Conservation (phyloP, 2,329 filamentous ascomycete species). For the Pyrenophora seminiperda region DNA sequence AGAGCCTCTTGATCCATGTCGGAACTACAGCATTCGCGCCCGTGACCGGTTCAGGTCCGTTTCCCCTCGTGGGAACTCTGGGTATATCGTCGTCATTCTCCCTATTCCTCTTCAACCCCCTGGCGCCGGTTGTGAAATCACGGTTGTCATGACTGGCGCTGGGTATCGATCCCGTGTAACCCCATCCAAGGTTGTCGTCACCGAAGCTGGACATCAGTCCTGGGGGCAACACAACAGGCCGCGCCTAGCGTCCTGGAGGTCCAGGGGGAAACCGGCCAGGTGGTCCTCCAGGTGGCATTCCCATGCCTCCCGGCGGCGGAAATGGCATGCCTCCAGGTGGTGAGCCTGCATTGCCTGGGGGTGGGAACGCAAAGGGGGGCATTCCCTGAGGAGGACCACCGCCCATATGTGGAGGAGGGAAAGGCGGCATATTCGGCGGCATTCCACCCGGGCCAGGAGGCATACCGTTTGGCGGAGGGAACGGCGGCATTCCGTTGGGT, state of each 20-base stretch:
- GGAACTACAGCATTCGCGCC: conserved; percentile 27
- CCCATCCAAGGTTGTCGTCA: background rate
- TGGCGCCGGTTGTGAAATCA: conserved; percentile 1
- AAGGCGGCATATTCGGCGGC: conserved; percentile 45
- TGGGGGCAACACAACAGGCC: conserved; percentile 9
- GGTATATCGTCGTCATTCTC: conserved; percentile 24
- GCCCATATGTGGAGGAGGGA: conserved; percentile 46
- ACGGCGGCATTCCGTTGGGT: conserved; percentile 37
- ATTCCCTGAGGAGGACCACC: conserved; percentile 32
- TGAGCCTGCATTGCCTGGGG: conserved; percentile 33
- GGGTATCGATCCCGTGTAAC: conserved; percentile 11
- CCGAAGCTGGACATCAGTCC: conserved; percentile 11
- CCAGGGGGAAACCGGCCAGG: conserved; percentile 35
- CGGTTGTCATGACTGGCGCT: conserved; percentile 7
- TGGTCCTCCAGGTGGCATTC: conserved; percentile 32
- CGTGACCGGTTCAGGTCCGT: conserved; percentile 20
- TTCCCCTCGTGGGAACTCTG: conserved; percentile 14
- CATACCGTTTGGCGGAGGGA: conserved; percentile 42
- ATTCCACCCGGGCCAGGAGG: conserved; percentile 38
- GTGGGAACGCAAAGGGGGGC: conserved; percentile 40
- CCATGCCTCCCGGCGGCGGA: conserved; percentile 10
- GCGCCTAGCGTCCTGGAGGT: conserved; percentile 34
- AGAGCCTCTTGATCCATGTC: conserved; percentile 14
- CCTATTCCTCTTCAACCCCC: conserved; percentile 14
- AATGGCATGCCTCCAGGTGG: conserved; percentile 43